phyloP scores from a whole-genome alignment of 2,329 filamentous ascomycete species.

The Colletotrichum tropicale region DNA sequence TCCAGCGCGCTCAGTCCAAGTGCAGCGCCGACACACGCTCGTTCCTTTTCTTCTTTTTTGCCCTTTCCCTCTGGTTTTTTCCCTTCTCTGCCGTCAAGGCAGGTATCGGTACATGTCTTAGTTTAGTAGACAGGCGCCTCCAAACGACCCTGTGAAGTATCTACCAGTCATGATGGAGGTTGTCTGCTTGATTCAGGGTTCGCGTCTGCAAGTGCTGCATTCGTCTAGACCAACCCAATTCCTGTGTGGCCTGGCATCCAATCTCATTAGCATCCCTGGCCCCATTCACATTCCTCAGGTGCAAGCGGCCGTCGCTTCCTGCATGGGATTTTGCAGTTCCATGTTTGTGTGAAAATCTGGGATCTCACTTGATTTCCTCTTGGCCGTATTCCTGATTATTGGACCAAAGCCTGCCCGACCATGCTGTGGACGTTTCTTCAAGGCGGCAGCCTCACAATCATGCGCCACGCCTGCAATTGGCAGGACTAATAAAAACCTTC shows the following conservation, averaged over 20 bases:
- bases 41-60: background rate
- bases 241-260: constrained; percentile 8
- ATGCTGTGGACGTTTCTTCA: background rate
- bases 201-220: constrained; percentile 3
- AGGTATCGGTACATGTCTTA: background rate
- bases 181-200: background rate
- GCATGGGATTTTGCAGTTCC: background rate
- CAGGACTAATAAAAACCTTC: background rate
- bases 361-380: constrained; percentile 10
- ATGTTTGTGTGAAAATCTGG: background rate
- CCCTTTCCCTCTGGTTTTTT: background rate
- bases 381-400: background rate
- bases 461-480: background rate
- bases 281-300: constrained; percentile 6
- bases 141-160: background rate
- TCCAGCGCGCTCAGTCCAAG: background rate
- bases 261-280: constrained; percentile 14
- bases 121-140: background rate
- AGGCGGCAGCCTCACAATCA: background rate
- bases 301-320: background rate
- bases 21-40: background rate
- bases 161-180: background rate
- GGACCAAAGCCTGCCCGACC: background rate
- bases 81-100: background rate
- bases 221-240: constrained; percentile 17